These are phyloP conservation scores for Amaranthus palmeri DNA, from an alignment of 148 eudicot genomes.

Conservation along the genomic window DNA sequence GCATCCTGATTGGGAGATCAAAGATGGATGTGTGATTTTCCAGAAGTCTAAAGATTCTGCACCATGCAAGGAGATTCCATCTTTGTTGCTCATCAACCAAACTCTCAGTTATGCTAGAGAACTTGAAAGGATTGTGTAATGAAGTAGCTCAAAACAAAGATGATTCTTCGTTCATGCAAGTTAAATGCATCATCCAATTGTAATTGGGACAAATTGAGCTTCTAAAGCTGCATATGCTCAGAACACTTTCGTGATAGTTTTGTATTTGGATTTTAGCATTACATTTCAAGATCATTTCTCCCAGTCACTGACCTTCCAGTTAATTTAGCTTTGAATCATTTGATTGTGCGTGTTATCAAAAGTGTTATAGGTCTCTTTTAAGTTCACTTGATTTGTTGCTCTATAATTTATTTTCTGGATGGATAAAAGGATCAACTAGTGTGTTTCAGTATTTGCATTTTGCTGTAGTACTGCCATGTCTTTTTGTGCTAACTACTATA, in stretches of 20 bases:
- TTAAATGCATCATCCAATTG: neutral
- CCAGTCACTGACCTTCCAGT: neutral
- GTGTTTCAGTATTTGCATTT: neutral
- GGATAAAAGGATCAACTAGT: neutral
- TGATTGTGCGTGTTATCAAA: neutral
- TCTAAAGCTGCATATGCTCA: neutral
- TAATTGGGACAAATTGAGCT: neutral
- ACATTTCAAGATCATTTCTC: slow-evolving; percentile 13
- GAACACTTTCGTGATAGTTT: neutral
- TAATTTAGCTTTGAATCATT: slow-evolving; percentile 5
- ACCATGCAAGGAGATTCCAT: slow-evolving; percentile 92
- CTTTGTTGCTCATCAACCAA: slow-evolving; percentile 84
- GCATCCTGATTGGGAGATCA: slow-evolving; percentile 90
- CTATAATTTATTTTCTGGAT: neutral
- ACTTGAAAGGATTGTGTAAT: slow-evolving; percentile 85
- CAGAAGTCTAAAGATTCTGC: slow-evolving; percentile 77
- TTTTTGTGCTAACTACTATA: neutral
- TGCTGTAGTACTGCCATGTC: neutral
- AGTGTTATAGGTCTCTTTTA: too few relatives aligned
- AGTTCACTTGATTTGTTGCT: neutral
- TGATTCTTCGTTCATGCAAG: neutral
- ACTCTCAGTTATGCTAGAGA: slow-evolving; percentile 93
- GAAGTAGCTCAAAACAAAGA: neutral
- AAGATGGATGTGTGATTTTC: slow-evolving; percentile 60
- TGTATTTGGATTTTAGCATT: neutral